Evolutionary conservation across 2,329 filamentous ascomycete species (phyloP), one percentile per base, ranked within the genome.

Genomic region (Colletotrichum falcatum): DNA sequence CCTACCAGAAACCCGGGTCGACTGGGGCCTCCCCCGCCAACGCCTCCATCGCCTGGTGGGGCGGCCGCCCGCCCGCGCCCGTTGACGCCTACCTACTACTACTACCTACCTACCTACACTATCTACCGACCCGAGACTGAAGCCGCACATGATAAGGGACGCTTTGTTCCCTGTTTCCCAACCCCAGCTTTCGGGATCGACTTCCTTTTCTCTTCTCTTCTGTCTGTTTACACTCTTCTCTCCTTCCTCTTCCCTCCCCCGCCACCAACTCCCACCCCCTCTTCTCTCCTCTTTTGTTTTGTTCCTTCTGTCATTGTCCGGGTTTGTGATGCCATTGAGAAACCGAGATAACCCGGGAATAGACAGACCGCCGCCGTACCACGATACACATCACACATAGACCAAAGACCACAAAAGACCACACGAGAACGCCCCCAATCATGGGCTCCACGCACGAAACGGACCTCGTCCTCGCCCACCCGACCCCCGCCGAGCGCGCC

Each of bases 401-500:
- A n/a, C n/a, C 18, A 20, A 9, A 42, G 37, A 42, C 16, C 39
- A 20, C 23, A 12, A 2, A 11, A 7, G 5, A 3, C 9, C 2
- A 28, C 8, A 42, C 12, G 8, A 35, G 8, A 35, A 37, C 35
- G 14, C 16, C 12, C 6, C 28, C 51, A 39, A 67, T 3, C 39
- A 70, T 70, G 67, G 67, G 67, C 63, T 70, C 67, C 44, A 70
- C 67, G 9, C 63, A 66, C 46, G 62, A 70, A 37, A 61, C 59
- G 33, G 63, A 71, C 55, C 79, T 83, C 55, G 74, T 82, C 67
- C 86, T 93, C 73, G 81, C 83, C 48, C 83, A 87, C 72, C 88
- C 91, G 1, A 92, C 88, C 1, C 75, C 80, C 2, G 79, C 81
- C 9, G 91, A 93, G 77, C 85, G 84, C 70, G 73, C 76, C 26